Base-by-base conservation (phyloP, 1,284 basidiomycete species). In the Amylostereum chailletii region DNA sequence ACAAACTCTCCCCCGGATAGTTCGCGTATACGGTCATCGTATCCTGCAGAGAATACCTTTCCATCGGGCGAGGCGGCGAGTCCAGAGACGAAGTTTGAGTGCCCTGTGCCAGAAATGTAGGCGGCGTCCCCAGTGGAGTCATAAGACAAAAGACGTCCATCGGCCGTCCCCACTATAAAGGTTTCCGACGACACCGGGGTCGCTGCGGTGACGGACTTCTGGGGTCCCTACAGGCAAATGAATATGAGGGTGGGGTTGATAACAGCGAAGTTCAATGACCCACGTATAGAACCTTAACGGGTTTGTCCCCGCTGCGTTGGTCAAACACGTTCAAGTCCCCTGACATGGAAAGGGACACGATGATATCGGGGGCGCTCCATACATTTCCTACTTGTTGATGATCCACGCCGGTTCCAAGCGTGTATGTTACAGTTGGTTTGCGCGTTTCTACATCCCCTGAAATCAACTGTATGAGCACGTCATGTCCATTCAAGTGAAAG, bases 301-400 rank as follows among this genome's bases (percentile, higher is more conserved):
- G 78, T 53, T 78, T 80, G 45, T 78, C 71, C 1, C 75, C 75
- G 8, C 73, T 73, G 38, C 90, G 75, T 19, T 80, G 78, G 64
- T 97, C 94, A 62, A 95, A 84, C 19, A 96, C 63, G 60, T 89
- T 93, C 48, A 99, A 73, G 49, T 82, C 78, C 11, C 95, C 94
- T 0, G 81, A 81, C 58, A 96, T 72, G 2, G 91, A 92, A 38
- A 98, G 71, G 3, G 93, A 94, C 34, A 94, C 84, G 49, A 97
- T 79, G 49, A 81, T 78, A 45, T 76, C 75, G 39, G 81, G 76
- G 42, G 77, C 79, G 53, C 79, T 86, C 81, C 88, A 96, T 11
- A 83, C 80, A 56, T 90, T 90, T 37, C 95, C 95, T 45, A 94
- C 83, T 71, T 98, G 95, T 62, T 95, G 92, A 56, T 84, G 67